A percentile compares a stretch with the other conserved stretches of the same genome.
These are phyloP conservation scores for Monilinia polystroma DNA, from an alignment of 2,329 filamentous ascomycete species.

Conservation along the genomic window DNA sequence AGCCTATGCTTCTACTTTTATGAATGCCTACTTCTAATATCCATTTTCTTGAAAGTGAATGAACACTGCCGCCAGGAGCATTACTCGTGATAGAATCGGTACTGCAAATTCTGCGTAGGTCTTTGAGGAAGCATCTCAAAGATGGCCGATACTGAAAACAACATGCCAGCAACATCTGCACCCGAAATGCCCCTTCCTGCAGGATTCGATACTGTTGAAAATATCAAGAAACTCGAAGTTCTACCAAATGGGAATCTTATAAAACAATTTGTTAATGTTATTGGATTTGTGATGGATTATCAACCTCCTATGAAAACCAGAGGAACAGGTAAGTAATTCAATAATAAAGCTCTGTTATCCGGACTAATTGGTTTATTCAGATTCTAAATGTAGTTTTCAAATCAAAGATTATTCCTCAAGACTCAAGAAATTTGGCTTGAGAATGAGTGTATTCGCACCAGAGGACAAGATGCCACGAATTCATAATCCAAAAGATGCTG, in stretches of 20 bases:
- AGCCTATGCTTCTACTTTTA: too few species aligned
- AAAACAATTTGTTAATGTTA: constrained; percentile 52
- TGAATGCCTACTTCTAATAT: too few species aligned
- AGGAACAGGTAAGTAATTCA: constrained; percentile 49
- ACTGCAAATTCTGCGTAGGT: too few species aligned
- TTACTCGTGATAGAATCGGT: not conserved
- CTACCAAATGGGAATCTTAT: constrained; percentile 2
- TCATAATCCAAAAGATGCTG: constrained; percentile 57
- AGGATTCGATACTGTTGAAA: constrained; percentile 46
- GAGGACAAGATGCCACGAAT: constrained; percentile 50
- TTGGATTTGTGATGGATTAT: constrained; percentile 70
- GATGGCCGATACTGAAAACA: constrained; percentile 1
- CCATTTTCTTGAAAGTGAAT: not conserved
- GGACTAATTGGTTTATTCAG: constrained; percentile 41
- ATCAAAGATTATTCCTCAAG: constrained; percentile 58
- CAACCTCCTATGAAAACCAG: constrained; percentile 52
- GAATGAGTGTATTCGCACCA: constrained; percentile 60
- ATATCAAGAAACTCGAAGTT: constrained; percentile 40
- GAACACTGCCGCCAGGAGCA: not conserved
- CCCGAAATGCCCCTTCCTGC: constrained; percentile 38
- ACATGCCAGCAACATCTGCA: not conserved
- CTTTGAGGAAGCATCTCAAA: not conserved
- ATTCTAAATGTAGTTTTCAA: constrained; percentile 60
- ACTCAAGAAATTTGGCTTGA: constrained; percentile 43
- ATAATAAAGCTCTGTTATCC: not conserved